A percentile compares a stretch with the other conserved stretches of the same genome.
phyloP scores from a whole-genome alignment of 495 filamentous ascomycete genomes.

The Neurospora discreta region DNA sequence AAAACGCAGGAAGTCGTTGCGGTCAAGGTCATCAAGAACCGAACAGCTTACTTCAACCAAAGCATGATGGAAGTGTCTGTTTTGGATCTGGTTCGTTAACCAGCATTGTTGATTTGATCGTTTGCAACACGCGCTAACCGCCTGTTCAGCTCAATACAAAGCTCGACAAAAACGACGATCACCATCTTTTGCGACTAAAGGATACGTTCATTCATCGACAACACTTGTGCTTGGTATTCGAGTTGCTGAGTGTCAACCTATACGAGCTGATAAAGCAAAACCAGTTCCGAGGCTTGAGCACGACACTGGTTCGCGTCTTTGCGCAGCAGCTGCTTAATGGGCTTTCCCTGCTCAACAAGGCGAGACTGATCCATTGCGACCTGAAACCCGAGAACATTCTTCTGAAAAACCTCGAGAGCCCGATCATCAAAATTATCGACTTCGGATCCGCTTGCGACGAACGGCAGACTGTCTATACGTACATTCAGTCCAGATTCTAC shows the following conservation, averaged over 20 bases:
- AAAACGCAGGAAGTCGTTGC: constrained; percentile 98
- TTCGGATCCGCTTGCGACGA: constrained; percentile 99
- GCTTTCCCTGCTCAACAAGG: constrained; percentile 87
- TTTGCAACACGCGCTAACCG: constrained; percentile 1
- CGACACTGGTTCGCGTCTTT: constrained; percentile 94
- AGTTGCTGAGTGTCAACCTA: constrained; percentile 92
- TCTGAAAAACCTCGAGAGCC: constrained; percentile 95
- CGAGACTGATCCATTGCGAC: constrained; percentile 95
- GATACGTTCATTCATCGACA: constrained; percentile 98
- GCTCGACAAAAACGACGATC: constrained; percentile 98
- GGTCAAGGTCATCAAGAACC: constrained; percentile 98
- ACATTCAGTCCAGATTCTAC: constrained; percentile 98
- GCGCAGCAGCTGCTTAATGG: constrained; percentile 94
- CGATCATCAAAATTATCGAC: constrained; percentile 99
- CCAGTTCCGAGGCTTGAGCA: constrained; percentile 95
- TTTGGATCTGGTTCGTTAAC: constrained; percentile 67
- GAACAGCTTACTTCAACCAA: constrained; percentile 99
- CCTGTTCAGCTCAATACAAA: constrained; percentile 77
- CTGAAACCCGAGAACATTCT: constrained; percentile 98
- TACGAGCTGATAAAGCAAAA: constrained; percentile 99
- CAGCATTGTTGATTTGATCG: background rate
- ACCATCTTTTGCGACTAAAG: constrained; percentile 89
- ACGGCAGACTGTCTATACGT: constrained; percentile 97
- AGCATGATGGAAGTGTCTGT: constrained; percentile 99
- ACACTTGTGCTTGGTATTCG: constrained; percentile 95